These are phyloP conservation scores for Reutealis trisperma DNA, from an alignment of 345 rosid species.

Conservation along the genomic window DNA sequence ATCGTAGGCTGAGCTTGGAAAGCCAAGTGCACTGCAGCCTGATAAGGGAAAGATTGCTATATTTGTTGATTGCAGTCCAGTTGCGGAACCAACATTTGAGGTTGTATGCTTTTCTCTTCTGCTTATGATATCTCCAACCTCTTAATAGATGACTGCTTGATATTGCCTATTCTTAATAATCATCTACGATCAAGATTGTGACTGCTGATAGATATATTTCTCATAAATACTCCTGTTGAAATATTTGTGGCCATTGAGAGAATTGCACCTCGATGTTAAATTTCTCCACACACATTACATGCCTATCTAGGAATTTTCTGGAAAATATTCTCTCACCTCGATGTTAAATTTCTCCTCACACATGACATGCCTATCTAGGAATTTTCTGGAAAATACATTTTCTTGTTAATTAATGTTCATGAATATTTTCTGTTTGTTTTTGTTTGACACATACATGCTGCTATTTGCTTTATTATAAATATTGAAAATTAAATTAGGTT, in stretches of 20 bases:
- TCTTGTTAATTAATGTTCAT: neutral
- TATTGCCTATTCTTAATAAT: neutral
- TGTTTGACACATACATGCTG: neutral
- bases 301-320: neutral
- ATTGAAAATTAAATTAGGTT: neutral
- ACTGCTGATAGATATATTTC: neutral
- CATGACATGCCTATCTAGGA: neutral
- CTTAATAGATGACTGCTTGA: neutral
- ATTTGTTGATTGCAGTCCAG: slow-evolving; percentile 83
- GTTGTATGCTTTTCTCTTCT: slow-evolving; percentile 35
- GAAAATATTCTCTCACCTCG: no score
- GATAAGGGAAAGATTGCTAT: slow-evolving; percentile 82
- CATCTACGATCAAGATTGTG: neutral
- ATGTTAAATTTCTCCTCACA: neutral
- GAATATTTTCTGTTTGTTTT: neutral
- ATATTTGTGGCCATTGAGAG: neutral
- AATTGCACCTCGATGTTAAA: neutral
- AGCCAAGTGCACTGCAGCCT: slow-evolving; percentile 68
- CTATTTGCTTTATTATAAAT: neutral
- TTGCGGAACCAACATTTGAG: slow-evolving; percentile 83
- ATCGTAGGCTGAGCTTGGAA: slow-evolving; percentile 87
- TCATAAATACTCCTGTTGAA: neutral
- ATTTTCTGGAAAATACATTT: neutral
- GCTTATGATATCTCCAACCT: neutral
- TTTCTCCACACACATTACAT: neutral